Conservation (phyloP, 2,329 filamentous ascomycete genomes). For the Aspergillus chevalieri region DNA sequence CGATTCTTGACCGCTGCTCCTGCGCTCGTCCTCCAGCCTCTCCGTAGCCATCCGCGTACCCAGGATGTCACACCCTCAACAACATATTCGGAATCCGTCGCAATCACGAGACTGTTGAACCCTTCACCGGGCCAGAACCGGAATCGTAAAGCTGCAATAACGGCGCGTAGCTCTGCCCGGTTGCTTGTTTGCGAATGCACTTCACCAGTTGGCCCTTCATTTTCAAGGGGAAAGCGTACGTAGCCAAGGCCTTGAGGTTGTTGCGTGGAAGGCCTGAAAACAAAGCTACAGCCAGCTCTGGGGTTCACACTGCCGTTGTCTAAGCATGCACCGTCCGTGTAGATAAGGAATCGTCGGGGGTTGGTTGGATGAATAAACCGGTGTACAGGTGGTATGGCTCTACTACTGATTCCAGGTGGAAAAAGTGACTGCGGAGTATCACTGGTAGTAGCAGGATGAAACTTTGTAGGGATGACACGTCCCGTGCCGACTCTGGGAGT, state of each 20-base stretch:
- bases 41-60: slow-evolving; percentile 39
- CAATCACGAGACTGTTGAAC: slow-evolving; percentile 44
- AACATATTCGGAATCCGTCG: slow-evolving; percentile 51
- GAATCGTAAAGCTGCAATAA: slow-evolving; percentile 45
- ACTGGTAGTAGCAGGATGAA: slow-evolving; percentile 18
- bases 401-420: not conserved
- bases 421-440: slow-evolving; percentile 3
- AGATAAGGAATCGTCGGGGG: slow-evolving; percentile 31
- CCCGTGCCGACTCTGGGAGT: slow-evolving; percentile 20
- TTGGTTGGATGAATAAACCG: slow-evolving; percentile 25
- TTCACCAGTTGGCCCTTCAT: slow-evolving; percentile 38
- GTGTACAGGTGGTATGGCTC: not conserved
- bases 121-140: slow-evolving; percentile 41
- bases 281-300: slow-evolving; percentile 39
- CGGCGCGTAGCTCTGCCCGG: slow-evolving; percentile 52
- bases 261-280: slow-evolving; percentile 11
- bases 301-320: slow-evolving; percentile 37
- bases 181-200: slow-evolving; percentile 42
- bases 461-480: slow-evolving; percentile 27
- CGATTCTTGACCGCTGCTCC: slow-evolving; percentile 41
- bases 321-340: slow-evolving; percentile 44
- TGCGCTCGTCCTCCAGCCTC: slow-evolving; percentile 39
- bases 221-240: slow-evolving; percentile 36
- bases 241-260: slow-evolving; percentile 4
- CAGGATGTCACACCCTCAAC: slow-evolving; percentile 42